Base-by-base conservation (phyloP, 305 asterid species). In the Salvia sclarea region DNA sequence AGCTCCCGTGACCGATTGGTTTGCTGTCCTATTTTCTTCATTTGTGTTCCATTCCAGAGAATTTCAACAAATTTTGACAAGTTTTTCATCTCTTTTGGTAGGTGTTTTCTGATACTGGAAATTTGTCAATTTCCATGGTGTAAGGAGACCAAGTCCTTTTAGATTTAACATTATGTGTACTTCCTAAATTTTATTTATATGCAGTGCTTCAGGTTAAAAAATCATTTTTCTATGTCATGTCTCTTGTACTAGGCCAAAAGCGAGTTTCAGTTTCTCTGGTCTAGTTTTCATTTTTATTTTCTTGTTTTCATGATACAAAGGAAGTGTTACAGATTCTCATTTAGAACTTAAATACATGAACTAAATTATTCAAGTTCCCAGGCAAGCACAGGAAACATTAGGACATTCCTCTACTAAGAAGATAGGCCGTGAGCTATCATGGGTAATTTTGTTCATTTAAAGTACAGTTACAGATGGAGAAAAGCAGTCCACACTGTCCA, bases 211-310 rank as follows among this genome's bases (percentile, higher is more conserved):
- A 2, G 38, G 14, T 13, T 21, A 0, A 64, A 31, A 56, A 62
- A 17, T 5, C n/a, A n/a, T 22, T 28, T 28, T 3, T 6, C 33
- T 31, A 41, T 55, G 18, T 17, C 31, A 31, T 8, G 33, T 33
- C 17, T 57, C 56, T 48, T 57, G 8, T 16, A 45, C 50, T 33
- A 60, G 43, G 41, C 64, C 44, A 49, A 25, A 63, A 40, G 40
- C 31, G 54, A 59, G 21, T 52, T 48, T 44, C 56, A 60, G 52
- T 45, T 71, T 58, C 64, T 13, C 11, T 44, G 55, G 52, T 41
- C 38, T 20, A 50, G 48, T 58, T 66, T 53, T 40, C 59, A 53
- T 17, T 45, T 61, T 41, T 47, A 41, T 41, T 69, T 57, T 75
- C 64, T 35, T 31, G 37, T 37, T 54, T 52, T n/a, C 47, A 35